Evolutionary conservation across 2,329 filamentous ascomycete genomes (phyloP).

Genomic region (Fusarium odoratissimum): DNA sequence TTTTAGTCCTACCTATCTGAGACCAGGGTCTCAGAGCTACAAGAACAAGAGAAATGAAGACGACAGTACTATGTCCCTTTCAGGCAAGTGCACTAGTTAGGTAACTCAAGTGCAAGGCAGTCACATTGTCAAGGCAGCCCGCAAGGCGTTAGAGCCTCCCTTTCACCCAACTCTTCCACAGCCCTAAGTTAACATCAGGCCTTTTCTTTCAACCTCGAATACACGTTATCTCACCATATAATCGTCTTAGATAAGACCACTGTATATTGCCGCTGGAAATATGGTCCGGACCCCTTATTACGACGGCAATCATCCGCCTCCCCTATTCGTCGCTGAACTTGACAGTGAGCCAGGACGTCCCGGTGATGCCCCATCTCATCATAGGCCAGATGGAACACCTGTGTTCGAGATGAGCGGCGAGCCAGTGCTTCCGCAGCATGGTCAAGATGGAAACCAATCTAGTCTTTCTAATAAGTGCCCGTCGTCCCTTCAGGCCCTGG

Average conservation of each 20-base stretch:
- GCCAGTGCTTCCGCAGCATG: slow-evolving; percentile 22
- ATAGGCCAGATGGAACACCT: slow-evolving; percentile 37
- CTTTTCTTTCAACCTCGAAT: not conserved
- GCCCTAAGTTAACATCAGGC: not conserved
- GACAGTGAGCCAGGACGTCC: slow-evolving; percentile 41
- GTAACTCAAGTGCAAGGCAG: slow-evolving; percentile 9
- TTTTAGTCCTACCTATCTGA: slow-evolving; percentile 14
- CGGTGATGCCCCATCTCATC: slow-evolving; percentile 18
- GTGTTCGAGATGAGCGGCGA: slow-evolving; percentile 51
- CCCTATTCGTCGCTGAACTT: slow-evolving; percentile 48
- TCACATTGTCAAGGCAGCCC: slow-evolving; percentile 31
- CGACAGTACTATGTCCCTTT: slow-evolving; percentile 20
- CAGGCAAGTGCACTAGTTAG: slow-evolving; percentile 23
- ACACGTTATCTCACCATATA: not conserved
- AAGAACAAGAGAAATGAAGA: not conserved
- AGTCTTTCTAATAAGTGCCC: slow-evolving; percentile 47
- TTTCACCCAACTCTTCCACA: not conserved
- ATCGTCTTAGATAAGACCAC: not conserved
- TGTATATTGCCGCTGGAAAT: not conserved
- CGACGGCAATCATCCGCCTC: slow-evolving; percentile 37
- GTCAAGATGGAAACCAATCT: not conserved
- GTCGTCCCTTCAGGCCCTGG: slow-evolving; percentile 44
- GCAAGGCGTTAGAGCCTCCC: slow-evolving; percentile 26
- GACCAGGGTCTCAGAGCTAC: not conserved
- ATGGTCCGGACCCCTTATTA: slow-evolving; percentile 33